Conservation (phyloP, 2,329 filamentous ascomycete species). For the Colletotrichum tropicicola region DNA sequence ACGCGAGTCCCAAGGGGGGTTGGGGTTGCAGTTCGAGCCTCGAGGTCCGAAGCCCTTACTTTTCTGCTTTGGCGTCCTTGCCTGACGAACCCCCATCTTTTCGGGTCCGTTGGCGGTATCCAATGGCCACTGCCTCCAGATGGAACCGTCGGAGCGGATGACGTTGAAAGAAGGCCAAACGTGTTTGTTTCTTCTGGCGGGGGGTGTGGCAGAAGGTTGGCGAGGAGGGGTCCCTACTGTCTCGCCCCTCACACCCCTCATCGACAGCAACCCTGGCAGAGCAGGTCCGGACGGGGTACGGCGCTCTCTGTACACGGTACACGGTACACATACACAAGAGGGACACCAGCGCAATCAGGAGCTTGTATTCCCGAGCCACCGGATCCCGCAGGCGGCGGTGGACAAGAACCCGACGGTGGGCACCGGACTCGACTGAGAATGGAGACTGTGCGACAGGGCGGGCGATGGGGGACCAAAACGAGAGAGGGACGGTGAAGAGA, state of each 20-base stretch:
- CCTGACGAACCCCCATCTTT: slow-evolving; percentile 4
- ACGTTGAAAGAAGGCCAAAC: slow-evolving; percentile 29
- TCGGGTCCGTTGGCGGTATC: neutral
- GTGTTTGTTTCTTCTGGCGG: slow-evolving; percentile 11
- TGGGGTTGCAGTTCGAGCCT: neutral
- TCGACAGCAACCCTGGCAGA: slow-evolving; percentile 5
- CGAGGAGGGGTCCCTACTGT: slow-evolving; percentile 15
- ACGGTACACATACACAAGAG: slow-evolving; percentile 14
- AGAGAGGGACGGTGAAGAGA: neutral
- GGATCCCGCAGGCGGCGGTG: slow-evolving; percentile 23
- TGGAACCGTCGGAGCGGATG: neutral
- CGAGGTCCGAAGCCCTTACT: neutral
- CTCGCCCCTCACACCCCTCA: slow-evolving; percentile 22
- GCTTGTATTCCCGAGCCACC: slow-evolving; percentile 27
- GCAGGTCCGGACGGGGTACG: neutral
- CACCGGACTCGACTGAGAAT: neutral
- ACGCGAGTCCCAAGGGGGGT: slow-evolving; percentile 4
- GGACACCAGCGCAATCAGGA: slow-evolving; percentile 25
- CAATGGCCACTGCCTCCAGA: neutral
- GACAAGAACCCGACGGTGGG: slow-evolving; percentile 4
- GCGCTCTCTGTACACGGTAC: neutral
- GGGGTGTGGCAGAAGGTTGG: slow-evolving; percentile 1
- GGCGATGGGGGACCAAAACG: neutral
- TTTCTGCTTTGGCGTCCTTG: neutral
- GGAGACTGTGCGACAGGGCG: neutral